Evolutionary conservation across 2,329 filamentous ascomycete genomes (phyloP), one percentile per base, ranked within the genome.

Genomic region (Phoma sp.): DNA sequence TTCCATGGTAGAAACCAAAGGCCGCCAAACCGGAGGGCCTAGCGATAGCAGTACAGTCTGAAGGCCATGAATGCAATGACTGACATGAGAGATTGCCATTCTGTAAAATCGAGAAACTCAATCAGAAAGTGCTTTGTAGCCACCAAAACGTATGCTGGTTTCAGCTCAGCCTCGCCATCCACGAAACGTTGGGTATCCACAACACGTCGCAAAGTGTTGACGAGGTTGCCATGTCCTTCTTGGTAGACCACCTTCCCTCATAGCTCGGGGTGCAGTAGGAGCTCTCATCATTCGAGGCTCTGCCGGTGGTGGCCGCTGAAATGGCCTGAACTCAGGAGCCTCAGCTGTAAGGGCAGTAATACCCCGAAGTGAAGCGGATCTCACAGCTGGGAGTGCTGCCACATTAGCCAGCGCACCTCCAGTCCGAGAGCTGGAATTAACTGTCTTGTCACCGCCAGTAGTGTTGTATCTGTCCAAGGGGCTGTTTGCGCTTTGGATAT

Each of bases 251-350:
- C 40, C 33, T 30, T 43, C 32, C 33, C 47, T 50, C 47, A 43
- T 38, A 7, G 47, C 47, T 33, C 47, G 39, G 29, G 47, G 47
- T 17, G 47, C 47, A 32, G 18, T 32, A 15, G 47, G 39, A 20
- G 38, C 39, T 34, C 47, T 50, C 47, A 50, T 50, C 18, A 50
- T 32, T 10, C 18, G 32, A 43, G 47, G 47, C 47, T 38, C 47
- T 10, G 39, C 26, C 7, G 47, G 47, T 17, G 47, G 47, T 18
- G 32, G 11, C 18, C 28, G 2, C 33, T 17, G 21, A 6, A 50
- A 43, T 25, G 47, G 39, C 20, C 7, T 43, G 26, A 50, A 50
- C 20, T 50, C 39, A n/a, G 47, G 9, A n/a, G 26, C 39, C 10
- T 20, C 15, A 11, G 33, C 32, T 4, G 21, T 14, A n/a, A 21